Percentiles rank a stretch among this genome's conserved stretches.
These are phyloP conservation scores for Rhodotorula sp. DNA, from an alignment of 1,284 basidiomycete species.

Conservation along the genomic window DNA sequence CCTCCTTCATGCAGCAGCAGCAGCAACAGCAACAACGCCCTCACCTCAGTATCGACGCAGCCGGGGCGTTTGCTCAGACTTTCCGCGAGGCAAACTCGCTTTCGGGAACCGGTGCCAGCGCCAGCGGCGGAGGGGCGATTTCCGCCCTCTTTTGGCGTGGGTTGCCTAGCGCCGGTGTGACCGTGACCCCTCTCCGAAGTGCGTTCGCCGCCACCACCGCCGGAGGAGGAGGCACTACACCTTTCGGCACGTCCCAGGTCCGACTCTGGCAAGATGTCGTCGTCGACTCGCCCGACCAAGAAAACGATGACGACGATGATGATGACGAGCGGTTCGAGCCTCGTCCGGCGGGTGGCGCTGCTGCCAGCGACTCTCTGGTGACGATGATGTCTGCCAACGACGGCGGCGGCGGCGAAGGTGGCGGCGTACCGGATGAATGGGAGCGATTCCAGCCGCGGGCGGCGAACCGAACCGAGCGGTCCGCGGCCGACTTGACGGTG, in stretches of 20 bases:
- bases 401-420: background rate
- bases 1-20: too few relatives aligned
- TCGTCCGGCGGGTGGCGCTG: background rate
- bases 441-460: background rate
- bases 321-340: slow-evolving; percentile 18
- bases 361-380: too few relatives aligned
- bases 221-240: background rate
- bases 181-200: background rate
- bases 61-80: background rate
- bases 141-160: background rate
- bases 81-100: background rate
- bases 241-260: background rate
- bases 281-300: background rate
- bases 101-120: background rate
- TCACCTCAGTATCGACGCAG: background rate
- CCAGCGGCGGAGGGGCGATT: background rate
- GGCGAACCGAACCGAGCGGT: slow-evolving; percentile 1
- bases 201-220: background rate
- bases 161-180: background rate
- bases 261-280: background rate
- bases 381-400: background rate
- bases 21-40: too few relatives aligned
- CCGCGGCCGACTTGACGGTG: background rate
- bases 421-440: slow-evolving; percentile 6
- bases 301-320: background rate